Percentiles rank a stretch among this genome's conserved stretches.
Evolutionary conservation across 2,329 filamentous ascomycete genomes (phyloP).

Genomic region (Phialocephala sp.): DNA sequence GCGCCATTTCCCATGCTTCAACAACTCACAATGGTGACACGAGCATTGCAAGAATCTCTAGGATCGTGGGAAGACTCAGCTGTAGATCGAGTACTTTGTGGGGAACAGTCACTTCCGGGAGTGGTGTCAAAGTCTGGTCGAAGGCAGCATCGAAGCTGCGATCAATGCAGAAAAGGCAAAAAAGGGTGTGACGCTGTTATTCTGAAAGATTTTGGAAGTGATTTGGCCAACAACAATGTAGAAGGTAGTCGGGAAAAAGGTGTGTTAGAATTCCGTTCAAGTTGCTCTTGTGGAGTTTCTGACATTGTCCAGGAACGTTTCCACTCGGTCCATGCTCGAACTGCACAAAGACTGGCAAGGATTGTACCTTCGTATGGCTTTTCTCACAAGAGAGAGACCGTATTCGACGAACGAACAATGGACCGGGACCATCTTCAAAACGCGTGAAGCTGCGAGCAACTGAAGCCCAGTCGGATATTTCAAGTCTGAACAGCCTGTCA

Average conservation of each 20-base stretch:
- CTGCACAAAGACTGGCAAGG: constrained; percentile 23
- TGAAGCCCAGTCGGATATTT: too few relatives aligned
- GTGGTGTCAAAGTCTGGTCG: constrained; percentile 27
- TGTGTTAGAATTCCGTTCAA: background rate
- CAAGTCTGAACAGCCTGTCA: too few relatives aligned
- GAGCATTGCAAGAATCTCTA: background rate
- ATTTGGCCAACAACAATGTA: background rate
- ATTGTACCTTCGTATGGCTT: constrained; percentile 28
- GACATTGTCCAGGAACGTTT: background rate
- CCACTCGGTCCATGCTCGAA: constrained; percentile 22
- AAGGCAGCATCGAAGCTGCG: constrained; percentile 52
- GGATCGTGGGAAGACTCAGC: background rate
- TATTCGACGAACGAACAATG: background rate
- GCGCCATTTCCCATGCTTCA: background rate
- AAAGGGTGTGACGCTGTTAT: constrained; percentile 50
- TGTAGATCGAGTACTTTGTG: background rate
- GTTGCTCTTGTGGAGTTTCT: too few relatives aligned
- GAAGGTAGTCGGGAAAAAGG: background rate
- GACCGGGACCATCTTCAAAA: background rate
- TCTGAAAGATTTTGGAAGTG: constrained; percentile 30
- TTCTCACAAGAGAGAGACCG: background rate
- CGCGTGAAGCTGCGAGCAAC: background rate
- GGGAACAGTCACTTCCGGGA: background rate
- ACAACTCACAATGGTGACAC: background rate
- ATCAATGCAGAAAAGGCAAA: constrained; percentile 53